These are phyloP conservation scores for Amorphotheca resinae DNA, from an alignment of 495 filamentous ascomycete species.

Conservation along the genomic window DNA sequence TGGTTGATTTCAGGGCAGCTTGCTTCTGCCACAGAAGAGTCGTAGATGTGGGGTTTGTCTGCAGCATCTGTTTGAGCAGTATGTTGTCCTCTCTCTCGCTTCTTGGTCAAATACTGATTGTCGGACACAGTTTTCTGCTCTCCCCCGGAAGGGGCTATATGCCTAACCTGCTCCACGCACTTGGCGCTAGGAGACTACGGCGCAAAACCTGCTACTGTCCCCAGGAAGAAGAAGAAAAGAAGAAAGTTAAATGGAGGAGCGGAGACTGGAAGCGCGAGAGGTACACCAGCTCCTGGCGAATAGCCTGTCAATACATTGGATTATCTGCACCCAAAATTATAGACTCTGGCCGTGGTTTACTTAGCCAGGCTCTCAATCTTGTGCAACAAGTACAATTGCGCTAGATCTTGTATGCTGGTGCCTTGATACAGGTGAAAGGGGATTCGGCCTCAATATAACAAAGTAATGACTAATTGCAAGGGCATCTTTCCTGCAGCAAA, in stretches of 20 bases:
- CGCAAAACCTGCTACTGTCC: constrained; percentile 60
- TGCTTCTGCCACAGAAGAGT: constrained; percentile 93
- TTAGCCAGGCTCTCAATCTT: background rate
- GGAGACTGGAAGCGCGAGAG: constrained; percentile 30
- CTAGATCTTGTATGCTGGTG: too few relatives aligned
- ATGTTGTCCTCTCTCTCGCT: constrained; percentile 18
- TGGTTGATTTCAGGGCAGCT: constrained; percentile 90
- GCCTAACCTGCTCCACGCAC: constrained; percentile 83
- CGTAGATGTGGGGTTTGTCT: constrained; percentile 88
- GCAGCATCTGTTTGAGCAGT: constrained; percentile 88
- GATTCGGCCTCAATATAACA: too few relatives aligned
- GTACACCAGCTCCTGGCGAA: constrained; percentile 26
- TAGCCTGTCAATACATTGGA: background rate
- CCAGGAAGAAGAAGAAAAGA: constrained; percentile 58
- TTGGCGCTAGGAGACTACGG: constrained; percentile 66
- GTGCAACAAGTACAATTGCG: background rate
- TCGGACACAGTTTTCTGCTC: constrained; percentile 55
- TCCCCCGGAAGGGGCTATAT: constrained; percentile 52
- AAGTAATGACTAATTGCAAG: too few relatives aligned
- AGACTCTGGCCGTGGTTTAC: background rate
- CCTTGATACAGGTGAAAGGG: too few relatives aligned
- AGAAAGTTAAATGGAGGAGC: constrained; percentile 37
- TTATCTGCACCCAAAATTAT: background rate
- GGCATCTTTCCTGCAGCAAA: too few relatives aligned
- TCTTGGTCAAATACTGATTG: background rate